Evolutionary conservation across 2,329 filamentous ascomycete genomes (phyloP).

Genomic region (Lachnellula occidentalis): DNA sequence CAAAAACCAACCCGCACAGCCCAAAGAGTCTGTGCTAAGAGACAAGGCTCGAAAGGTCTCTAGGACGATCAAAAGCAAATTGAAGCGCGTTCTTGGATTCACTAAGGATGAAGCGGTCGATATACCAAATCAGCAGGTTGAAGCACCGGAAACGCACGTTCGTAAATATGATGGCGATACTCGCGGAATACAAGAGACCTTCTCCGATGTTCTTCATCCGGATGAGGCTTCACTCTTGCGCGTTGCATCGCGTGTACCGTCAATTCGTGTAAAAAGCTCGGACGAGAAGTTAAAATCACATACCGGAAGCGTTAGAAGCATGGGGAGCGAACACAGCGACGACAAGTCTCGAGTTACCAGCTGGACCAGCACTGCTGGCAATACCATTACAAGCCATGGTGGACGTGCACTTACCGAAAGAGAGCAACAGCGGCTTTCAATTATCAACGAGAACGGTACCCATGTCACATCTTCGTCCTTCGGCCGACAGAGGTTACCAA

Average conservation of each 20-base stretch:
- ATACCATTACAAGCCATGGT: slow-evolving; percentile 41
- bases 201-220: slow-evolving; percentile 31
- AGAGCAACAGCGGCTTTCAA: slow-evolving; percentile 54
- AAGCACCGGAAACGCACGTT: slow-evolving; percentile 34
- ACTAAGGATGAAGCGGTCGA: slow-evolving; percentile 30
- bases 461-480: slow-evolving; percentile 39
- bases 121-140: slow-evolving; percentile 49
- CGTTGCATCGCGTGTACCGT: slow-evolving; percentile 45
- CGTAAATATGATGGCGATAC: slow-evolving; percentile 21
- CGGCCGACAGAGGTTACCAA: slow-evolving; percentile 22
- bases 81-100: slow-evolving; percentile 53
- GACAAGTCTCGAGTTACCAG: slow-evolving; percentile 65
- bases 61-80: slow-evolving; percentile 52
- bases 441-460: slow-evolving; percentile 54
- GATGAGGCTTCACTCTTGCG: slow-evolving; percentile 43
- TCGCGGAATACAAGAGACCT: slow-evolving; percentile 28
- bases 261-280: slow-evolving; percentile 43
- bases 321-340: slow-evolving; percentile 37
- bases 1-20: slow-evolving; percentile 11
- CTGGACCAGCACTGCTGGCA: slow-evolving; percentile 61
- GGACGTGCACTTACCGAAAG: slow-evolving; percentile 32
- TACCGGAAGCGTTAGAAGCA: slow-evolving; percentile 50
- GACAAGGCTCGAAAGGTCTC: slow-evolving; percentile 58
- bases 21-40: slow-evolving; percentile 37
- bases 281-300: slow-evolving; percentile 45